Evolutionary conservation across 305 asterid species (phyloP).

Genomic region (Coffea humblotiana): DNA sequence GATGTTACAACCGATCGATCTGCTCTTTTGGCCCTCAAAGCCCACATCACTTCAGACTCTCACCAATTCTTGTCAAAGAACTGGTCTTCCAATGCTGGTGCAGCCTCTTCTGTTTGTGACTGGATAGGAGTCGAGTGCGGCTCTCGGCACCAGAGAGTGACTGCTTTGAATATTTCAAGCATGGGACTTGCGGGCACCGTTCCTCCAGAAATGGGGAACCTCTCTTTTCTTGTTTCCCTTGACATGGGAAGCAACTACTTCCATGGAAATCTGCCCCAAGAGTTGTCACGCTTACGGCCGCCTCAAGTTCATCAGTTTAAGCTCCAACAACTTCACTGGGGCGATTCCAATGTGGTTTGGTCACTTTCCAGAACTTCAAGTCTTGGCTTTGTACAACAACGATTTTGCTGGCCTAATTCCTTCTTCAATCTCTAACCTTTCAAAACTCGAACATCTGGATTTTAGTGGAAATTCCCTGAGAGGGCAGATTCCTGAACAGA

Average conservation of each 20-base stretch:
- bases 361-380: neutral
- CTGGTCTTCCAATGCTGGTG: conserved; percentile 6
- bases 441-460: conserved; percentile 2
- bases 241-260: conserved; percentile 7
- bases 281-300: neutral
- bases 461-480: conserved; percentile 9
- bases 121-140: conserved; percentile 14
- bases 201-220: conserved; percentile 9
- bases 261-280: conserved; percentile 1
- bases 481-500: neutral
- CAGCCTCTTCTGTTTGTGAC: conserved; percentile 7
- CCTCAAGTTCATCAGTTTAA: neutral
- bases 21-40: conserved; percentile 10
- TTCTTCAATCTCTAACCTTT: conserved; percentile 10
- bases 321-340: conserved; percentile 3
- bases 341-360: neutral
- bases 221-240: conserved; percentile 18
- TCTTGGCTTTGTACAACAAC: conserved; percentile 5
- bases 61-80: conserved; percentile 5
- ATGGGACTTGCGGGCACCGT: neutral
- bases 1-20: neutral
- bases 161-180: neutral
- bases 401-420: conserved; percentile 31
- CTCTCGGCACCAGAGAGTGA: neutral
- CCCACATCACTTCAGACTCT: neutral